Conservation (phyloP, 352 stramenopile species). For the Phytophthora niederhauseri region DNA sequence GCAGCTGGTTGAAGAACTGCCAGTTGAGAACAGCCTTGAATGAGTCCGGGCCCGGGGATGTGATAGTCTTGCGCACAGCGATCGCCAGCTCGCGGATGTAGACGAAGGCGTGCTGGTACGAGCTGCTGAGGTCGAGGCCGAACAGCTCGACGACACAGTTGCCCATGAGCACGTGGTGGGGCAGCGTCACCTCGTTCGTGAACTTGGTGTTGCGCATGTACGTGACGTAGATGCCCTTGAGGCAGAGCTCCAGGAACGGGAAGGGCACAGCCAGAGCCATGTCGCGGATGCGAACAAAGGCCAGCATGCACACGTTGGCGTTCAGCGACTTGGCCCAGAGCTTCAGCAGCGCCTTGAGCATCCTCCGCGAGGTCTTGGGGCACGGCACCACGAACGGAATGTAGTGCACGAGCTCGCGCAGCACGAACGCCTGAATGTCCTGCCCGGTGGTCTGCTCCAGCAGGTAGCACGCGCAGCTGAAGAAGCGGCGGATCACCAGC, state of each 20-base stretch:
- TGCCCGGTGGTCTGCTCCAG: conserved; percentile 87
- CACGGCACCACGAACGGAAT: conserved; percentile 71
- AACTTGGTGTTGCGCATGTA: conserved; percentile 98
- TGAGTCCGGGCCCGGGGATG: conserved; percentile 91
- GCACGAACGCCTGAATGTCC: conserved; percentile 84
- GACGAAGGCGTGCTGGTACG: conserved; percentile 99
- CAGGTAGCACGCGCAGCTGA: conserved; percentile 93
- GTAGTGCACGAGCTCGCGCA: conserved; percentile 83
- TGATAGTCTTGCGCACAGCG: conserved; percentile 96
- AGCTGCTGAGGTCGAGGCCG: conserved; percentile 94
- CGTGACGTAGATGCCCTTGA: conserved; percentile 96
- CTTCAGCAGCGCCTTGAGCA: conserved; percentile 88
- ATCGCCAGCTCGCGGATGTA: conserved; percentile 99
- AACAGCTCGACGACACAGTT: conserved; percentile 99
- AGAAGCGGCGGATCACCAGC: conserved; percentile 92
- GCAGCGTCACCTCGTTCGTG: conserved; percentile 86
- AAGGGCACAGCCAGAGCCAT: conserved; percentile 95
- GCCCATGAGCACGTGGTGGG: conserved; percentile 92
- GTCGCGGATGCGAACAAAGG: conserved; percentile 97
- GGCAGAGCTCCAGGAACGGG: conserved; percentile 95
- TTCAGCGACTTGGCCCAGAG: conserved; percentile 88
- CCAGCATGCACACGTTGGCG: conserved; percentile 87
- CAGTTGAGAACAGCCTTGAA: conserved; percentile 95
- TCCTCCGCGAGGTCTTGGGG: conserved; percentile 61
- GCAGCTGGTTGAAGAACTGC: conserved; percentile 98